phyloP scores from a whole-genome alignment of 2,329 filamentous ascomycete species.

The Cytospora paraplurivora region DNA sequence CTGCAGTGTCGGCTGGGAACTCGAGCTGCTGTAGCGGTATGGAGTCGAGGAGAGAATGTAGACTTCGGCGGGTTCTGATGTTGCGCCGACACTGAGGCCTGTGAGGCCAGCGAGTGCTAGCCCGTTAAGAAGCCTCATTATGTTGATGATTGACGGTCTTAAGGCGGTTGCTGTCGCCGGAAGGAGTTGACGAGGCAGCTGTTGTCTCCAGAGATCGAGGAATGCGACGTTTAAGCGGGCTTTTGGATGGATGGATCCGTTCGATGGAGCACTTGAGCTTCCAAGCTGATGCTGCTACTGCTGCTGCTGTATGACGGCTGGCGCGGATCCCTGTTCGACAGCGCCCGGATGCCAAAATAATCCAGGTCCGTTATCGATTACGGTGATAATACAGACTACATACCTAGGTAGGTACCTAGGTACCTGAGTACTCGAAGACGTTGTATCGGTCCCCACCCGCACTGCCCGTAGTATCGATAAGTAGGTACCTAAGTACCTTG shows the following conservation, averaged over 20 bases:
- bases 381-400: not conserved
- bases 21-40: conserved; percentile 35
- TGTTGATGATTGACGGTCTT: conserved; percentile 11
- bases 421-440: not conserved
- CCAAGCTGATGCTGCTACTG: not conserved
- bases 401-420: too few relatives aligned
- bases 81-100: conserved; percentile 37
- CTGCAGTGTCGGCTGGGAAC: conserved; percentile 46
- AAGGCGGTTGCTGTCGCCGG: conserved; percentile 5
- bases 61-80: conserved; percentile 50
- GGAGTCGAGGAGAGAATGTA: conserved; percentile 51
- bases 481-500: not conserved
- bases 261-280: not conserved
- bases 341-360: conserved; percentile 3
- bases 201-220: not conserved
- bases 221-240: conserved; percentile 14
- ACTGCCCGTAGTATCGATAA: too few relatives aligned
- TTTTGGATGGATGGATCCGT: not conserved
- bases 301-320: conserved; percentile 15
- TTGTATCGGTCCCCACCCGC: too few relatives aligned
- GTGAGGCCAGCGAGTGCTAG: conserved; percentile 38
- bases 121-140: conserved; percentile 38
- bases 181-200: conserved; percentile 13
- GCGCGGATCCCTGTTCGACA: not conserved
- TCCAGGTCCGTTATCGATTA: conserved; percentile 1